A percentile compares a stretch with the other conserved stretches of the same genome.
Evolutionary conservation across 1,284 basidiomycete genomes (phyloP).

Genomic region (Ceratobasidium sp.): DNA sequence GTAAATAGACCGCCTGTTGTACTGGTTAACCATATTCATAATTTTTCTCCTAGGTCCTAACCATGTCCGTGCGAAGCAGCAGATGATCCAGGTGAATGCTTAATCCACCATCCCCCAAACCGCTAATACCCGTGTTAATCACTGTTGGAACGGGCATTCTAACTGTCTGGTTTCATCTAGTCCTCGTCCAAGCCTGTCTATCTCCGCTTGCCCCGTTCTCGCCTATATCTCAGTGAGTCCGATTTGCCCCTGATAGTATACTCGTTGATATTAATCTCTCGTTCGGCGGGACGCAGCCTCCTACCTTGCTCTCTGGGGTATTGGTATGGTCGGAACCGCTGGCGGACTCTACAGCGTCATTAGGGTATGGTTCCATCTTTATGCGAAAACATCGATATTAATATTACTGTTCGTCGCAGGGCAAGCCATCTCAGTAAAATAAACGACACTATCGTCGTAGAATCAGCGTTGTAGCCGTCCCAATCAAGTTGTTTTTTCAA

Average conservation of each 20-base stretch:
- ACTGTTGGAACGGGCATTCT: not conserved
- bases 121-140: not conserved
- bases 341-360: slow-evolving; percentile 66
- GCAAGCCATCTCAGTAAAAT: slow-evolving; percentile 25
- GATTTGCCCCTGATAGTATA: not conserved
- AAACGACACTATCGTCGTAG: not conserved
- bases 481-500: slow-evolving; percentile 26
- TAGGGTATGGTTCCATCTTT: slow-evolving; percentile 58
- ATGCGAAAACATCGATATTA: not conserved
- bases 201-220: slow-evolving; percentile 63
- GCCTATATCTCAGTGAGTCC: slow-evolving; percentile 63
- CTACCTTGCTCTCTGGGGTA: slow-evolving; percentile 67
- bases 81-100: slow-evolving; percentile 68
- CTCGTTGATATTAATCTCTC: slow-evolving; percentile 7
- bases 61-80: slow-evolving; percentile 72
- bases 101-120: slow-evolving; percentile 17
- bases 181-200: slow-evolving; percentile 61
- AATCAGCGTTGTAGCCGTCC: slow-evolving; percentile 20
- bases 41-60: slow-evolving; percentile 67
- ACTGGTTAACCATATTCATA: slow-evolving; percentile 51
- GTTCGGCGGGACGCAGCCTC: slow-evolving; percentile 59
- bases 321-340: slow-evolving; percentile 66
- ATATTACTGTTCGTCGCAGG: slow-evolving; percentile 9
- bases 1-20: slow-evolving; percentile 51
- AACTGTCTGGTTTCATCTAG: slow-evolving; percentile 51